These are phyloP conservation scores for Casuarina cunninghamiana DNA, from an alignment of 306 rosid genomes.

Conservation along the genomic window DNA sequence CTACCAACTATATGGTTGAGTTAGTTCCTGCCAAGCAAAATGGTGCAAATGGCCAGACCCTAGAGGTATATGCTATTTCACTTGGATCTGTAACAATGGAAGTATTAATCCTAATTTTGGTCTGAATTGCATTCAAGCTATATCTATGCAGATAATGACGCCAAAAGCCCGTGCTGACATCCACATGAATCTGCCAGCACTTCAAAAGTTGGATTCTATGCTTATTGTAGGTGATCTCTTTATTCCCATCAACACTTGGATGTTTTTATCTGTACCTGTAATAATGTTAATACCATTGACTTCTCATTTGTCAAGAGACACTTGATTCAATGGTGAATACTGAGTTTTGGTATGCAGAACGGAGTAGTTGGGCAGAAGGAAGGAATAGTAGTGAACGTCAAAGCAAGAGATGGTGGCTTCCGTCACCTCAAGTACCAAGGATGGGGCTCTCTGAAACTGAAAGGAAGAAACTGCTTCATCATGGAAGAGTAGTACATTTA, in stretches of 20 bases:
- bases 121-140: slow-evolving; percentile 16
- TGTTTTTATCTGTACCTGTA: slow-evolving; percentile 5
- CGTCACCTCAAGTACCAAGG: slow-evolving; percentile 48
- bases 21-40: slow-evolving; percentile 92
- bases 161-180: slow-evolving; percentile 90
- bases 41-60: slow-evolving; percentile 68
- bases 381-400: no score
- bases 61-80: slow-evolving; percentile 65
- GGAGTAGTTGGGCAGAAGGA: no score
- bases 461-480: slow-evolving; percentile 60
- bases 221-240: slow-evolving; percentile 69
- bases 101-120: not conserved
- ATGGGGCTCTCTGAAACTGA: slow-evolving; percentile 70
- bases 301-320: slow-evolving; percentile 52
- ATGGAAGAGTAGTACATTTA: slow-evolving; percentile 69
- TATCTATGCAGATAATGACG: slow-evolving; percentile 75
- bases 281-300: slow-evolving; percentile 9
- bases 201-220: slow-evolving; percentile 92
- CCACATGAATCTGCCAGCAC: slow-evolving; percentile 94
- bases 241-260: slow-evolving; percentile 16
- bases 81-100: not conserved
- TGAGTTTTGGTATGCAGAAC: no score
- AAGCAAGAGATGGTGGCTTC: no score
- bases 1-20: slow-evolving; percentile 92
- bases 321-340: no score